A percentile compares a stretch with the other conserved stretches of the same genome.
These are phyloP conservation scores for Fomitiporia mediterranea DNA, from an alignment of 1,284 basidiomycete genomes.

Conservation along the genomic window DNA sequence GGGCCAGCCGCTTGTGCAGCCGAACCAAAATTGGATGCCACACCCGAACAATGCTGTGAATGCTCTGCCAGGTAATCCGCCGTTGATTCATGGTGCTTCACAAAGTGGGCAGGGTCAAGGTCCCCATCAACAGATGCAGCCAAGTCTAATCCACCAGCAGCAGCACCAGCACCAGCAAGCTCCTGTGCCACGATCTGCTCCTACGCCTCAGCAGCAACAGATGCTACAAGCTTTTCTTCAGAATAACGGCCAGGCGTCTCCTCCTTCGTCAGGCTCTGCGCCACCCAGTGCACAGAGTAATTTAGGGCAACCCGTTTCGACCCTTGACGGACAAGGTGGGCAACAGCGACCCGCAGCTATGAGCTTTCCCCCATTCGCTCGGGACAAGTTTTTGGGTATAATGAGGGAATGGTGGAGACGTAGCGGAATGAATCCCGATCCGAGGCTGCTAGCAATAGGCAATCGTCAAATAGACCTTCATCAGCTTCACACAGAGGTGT, in stretches of 20 bases:
- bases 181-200: constrained; percentile 7
- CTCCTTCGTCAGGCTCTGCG: background rate
- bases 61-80: background rate
- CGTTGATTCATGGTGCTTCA: background rate
- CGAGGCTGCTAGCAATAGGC: background rate
- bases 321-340: constrained; percentile 3
- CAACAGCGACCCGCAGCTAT: background rate
- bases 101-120: constrained; percentile 4
- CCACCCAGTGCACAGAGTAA: background rate
- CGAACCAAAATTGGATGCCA: background rate
- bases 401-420: constrained; percentile 1
- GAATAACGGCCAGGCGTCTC: constrained; percentile 4
- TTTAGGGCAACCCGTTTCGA: background rate
- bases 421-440: background rate
- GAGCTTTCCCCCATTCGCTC: constrained; percentile 7
- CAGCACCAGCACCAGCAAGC: constrained; percentile 13
- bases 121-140: constrained; percentile 3
- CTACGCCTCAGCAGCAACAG: constrained; percentile 18
- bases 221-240: constrained; percentile 7
- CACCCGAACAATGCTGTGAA: background rate
- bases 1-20: background rate
- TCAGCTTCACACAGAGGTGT: constrained; percentile 50
- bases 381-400: background rate
- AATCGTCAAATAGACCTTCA: constrained; percentile 48
- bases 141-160: constrained; percentile 7